phyloP scores from a whole-genome alignment of 495 filamentous ascomycete genomes.

The Lentithecium fluviatile region DNA sequence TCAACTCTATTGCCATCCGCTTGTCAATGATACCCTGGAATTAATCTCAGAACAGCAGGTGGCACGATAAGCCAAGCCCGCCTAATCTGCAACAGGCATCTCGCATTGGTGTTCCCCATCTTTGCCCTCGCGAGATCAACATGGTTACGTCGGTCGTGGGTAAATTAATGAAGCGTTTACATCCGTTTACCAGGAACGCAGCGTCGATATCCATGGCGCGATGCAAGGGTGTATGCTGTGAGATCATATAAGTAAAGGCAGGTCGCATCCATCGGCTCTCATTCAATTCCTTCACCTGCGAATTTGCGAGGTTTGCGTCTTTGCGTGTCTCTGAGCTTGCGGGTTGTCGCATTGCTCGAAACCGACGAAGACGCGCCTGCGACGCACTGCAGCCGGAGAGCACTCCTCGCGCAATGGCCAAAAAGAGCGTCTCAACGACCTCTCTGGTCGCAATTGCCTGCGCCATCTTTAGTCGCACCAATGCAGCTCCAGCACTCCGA shows the following conservation, averaged over 20 bases:
- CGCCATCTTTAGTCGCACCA: slow-evolving; percentile 45
- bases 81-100: slow-evolving; percentile 19
- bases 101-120: not conserved
- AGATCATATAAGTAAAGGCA: too few relatives aligned
- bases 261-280: too few relatives aligned
- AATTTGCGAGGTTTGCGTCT: too few relatives aligned
- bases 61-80: slow-evolving; percentile 15
- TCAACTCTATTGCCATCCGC: too few relatives aligned
- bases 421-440: not conserved
- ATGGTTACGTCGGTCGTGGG: not conserved
- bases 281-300: too few relatives aligned
- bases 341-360: too few relatives aligned
- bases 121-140: not conserved
- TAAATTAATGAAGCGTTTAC: not conserved
- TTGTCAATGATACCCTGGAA: too few relatives aligned
- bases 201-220: not conserved
- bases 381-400: not conserved
- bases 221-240: too few relatives aligned
- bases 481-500: slow-evolving; percentile 29
- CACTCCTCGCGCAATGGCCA: not conserved
- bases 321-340: too few relatives aligned
- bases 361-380: not conserved
- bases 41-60: not conserved
- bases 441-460: slow-evolving; percentile 1
- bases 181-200: not conserved